phyloP scores from a whole-genome alignment of 139 green algal genomes.

The Pseudopediastrum boryanum region DNA sequence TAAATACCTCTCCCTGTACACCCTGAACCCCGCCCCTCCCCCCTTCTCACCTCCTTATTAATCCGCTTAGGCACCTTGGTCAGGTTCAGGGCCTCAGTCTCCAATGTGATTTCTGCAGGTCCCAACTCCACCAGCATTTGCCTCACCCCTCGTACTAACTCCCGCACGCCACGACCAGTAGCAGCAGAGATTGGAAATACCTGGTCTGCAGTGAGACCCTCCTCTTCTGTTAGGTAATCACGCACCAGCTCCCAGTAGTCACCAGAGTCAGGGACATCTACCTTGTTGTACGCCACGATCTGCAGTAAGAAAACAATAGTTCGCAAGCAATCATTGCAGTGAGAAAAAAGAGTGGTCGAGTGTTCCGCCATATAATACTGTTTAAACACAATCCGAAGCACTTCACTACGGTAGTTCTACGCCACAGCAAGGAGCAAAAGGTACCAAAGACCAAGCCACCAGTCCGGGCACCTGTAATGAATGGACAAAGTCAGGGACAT shows the following conservation, averaged over 20 bases:
- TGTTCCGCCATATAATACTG: too few species aligned
- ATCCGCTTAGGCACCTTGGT: constrained; percentile 41
- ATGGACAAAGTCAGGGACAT: too few species aligned
- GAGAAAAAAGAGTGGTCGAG: too few species aligned
- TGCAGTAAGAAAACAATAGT: too few species aligned
- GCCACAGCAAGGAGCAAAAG: too few species aligned
- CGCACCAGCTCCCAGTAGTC: constrained; percentile 81
- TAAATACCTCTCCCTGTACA: too few species aligned
- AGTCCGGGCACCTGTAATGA: too few species aligned
- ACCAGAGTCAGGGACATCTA: constrained; percentile 85
- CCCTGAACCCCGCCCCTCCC: too few species aligned
- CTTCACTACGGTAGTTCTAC: too few species aligned
- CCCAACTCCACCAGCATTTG: constrained; percentile 65
- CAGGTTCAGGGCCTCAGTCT: constrained; percentile 70
- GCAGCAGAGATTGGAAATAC: constrained; percentile 72
- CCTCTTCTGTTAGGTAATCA: constrained; percentile 61
- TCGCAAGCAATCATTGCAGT: too few species aligned
- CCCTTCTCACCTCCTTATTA: constrained; percentile 43
- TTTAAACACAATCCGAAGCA: too few species aligned
- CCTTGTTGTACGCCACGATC: constrained; percentile 70
- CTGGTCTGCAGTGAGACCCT: constrained; percentile 36
- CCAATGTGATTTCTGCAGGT: constrained; percentile 34
- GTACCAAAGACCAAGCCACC: too few species aligned
- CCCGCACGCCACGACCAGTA: constrained; percentile 54
- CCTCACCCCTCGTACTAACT: constrained; percentile 71